Conservation (phyloP, 2,329 filamentous ascomycete species). For the Arachnopeziza araneosa region DNA sequence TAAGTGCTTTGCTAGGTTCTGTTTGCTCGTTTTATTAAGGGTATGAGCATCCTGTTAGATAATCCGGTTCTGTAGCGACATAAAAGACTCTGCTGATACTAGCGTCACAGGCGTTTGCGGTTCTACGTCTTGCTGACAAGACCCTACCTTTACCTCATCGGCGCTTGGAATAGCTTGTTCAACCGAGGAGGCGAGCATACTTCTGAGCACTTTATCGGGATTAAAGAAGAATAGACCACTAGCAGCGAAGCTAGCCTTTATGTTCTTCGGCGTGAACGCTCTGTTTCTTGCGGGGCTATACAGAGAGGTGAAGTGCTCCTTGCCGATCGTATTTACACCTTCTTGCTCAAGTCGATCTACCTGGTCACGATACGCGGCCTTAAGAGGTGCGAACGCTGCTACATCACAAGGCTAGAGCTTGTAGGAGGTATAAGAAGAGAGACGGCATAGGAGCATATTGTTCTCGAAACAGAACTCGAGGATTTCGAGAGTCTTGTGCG, state of each 20-base stretch:
- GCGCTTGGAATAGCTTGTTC: slow-evolving; percentile 2
- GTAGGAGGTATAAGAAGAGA: slow-evolving; percentile 22
- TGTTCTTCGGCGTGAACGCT: not conserved
- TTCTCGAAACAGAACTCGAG: slow-evolving; percentile 26
- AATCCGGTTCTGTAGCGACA: slow-evolving; percentile 20
- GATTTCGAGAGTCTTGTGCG: slow-evolving; percentile 32
- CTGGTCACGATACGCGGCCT: slow-evolving; percentile 23
- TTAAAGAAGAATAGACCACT: not conserved
- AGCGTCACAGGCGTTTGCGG: slow-evolving; percentile 27
- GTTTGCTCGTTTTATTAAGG: slow-evolving; percentile 12
- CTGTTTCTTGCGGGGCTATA: too few species aligned
- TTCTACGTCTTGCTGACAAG: slow-evolving; percentile 4
- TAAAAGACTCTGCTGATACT: slow-evolving; percentile 12
- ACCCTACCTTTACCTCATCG: slow-evolving; percentile 1
- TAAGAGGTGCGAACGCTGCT: slow-evolving; percentile 21
- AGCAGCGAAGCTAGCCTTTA: not conserved
- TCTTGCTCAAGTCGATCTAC: slow-evolving; percentile 20
- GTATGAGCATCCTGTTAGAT: slow-evolving; percentile 19
- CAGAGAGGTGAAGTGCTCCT: slow-evolving; percentile 20
- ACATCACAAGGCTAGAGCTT: slow-evolving; percentile 28
- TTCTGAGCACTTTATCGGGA: slow-evolving; percentile 7
- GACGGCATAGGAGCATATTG: slow-evolving; percentile 22
- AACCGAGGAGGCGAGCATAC: slow-evolving; percentile 6
- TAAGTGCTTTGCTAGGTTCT: slow-evolving; percentile 18
- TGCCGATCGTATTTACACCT: slow-evolving; percentile 22